These are phyloP conservation scores for Purpureocillium lavendulum DNA, from an alignment of 2,329 filamentous ascomycete genomes.

Conservation along the genomic window DNA sequence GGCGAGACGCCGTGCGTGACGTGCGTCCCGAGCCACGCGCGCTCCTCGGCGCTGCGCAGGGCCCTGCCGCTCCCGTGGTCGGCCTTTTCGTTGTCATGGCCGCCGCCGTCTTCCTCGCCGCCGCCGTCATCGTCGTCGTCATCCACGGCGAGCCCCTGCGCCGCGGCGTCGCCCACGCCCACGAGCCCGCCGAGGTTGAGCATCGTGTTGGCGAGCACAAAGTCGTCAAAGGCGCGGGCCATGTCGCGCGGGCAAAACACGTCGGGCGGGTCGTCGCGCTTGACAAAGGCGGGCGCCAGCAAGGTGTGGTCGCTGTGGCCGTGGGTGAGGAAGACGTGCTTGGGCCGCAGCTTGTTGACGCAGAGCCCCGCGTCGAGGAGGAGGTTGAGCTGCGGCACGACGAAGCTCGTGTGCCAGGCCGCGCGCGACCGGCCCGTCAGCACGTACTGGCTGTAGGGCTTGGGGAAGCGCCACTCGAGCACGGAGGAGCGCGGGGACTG, in stretches of 20 bases:
- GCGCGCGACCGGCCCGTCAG: conserved; percentile 39
- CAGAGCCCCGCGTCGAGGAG: conserved; percentile 39
- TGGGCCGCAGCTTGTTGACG: conserved; percentile 36
- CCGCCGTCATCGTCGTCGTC: conserved; percentile 9
- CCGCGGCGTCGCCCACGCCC: conserved; percentile 16
- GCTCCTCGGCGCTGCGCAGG: conserved; percentile 1
- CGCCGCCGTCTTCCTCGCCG: conserved; percentile 8
- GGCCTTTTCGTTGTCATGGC: neutral
- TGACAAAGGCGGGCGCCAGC: conserved; percentile 32
- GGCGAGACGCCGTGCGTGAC: conserved; percentile 25
- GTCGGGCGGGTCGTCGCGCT: conserved; percentile 35
- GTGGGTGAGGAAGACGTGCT: conserved; percentile 41
- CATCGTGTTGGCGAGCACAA: conserved; percentile 28
- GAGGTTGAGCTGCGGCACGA: conserved; percentile 40
- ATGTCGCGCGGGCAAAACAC: conserved; percentile 35
- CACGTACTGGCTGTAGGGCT: conserved; percentile 29
- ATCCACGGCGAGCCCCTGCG: neutral
- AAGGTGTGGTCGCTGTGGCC: conserved; percentile 40
- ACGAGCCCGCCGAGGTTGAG: conserved; percentile 32
- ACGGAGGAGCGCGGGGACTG: conserved; percentile 34
- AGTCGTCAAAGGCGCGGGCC: conserved; percentile 28
- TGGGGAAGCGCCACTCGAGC: conserved; percentile 36
- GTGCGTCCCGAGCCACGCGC: conserved; percentile 27
- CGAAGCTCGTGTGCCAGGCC: conserved; percentile 43
- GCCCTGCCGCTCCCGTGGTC: neutral